phyloP scores from a whole-genome alignment of 805 yeast species.

The Pichia nanzhaoensis region DNA sequence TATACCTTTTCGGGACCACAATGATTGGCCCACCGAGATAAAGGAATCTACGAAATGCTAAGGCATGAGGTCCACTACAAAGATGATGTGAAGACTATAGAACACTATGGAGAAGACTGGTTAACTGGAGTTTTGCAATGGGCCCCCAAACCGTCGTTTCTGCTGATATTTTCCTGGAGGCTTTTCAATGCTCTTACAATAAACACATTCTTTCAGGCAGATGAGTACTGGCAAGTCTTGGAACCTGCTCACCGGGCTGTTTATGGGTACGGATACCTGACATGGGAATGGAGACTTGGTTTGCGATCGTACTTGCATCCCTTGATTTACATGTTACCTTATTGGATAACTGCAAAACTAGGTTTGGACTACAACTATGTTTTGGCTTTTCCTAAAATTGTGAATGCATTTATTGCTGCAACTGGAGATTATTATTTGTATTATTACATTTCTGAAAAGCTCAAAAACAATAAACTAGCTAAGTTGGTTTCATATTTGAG shows the following conservation, averaged over 20 bases:
- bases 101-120: constrained; percentile 4
- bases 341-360: constrained; percentile 29
- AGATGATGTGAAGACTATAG: no score
- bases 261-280: constrained; percentile 72
- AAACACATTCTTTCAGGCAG: constrained; percentile 87
- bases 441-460: constrained; percentile 31
- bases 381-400: constrained; percentile 51
- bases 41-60: no score
- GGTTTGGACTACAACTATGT: constrained; percentile 37
- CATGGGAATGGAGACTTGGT: constrained; percentile 91
- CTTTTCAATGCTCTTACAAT: constrained; percentile 56
- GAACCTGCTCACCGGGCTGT: constrained; percentile 83
- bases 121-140: background rate
- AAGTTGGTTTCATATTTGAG: constrained; percentile 42
- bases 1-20: no score
- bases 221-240: constrained; percentile 86
- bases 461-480: constrained; percentile 31
- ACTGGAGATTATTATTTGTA: constrained; percentile 60
- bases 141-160: background rate
- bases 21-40: no score
- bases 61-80: no score
- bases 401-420: constrained; percentile 66
- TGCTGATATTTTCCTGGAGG: constrained; percentile 36
- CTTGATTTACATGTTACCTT: constrained; percentile 49
- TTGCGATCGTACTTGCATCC: constrained; percentile 81